Evolutionary conservation across 805 yeast genomes (phyloP).

Genomic region (Ogataea paradorogensis): DNA sequence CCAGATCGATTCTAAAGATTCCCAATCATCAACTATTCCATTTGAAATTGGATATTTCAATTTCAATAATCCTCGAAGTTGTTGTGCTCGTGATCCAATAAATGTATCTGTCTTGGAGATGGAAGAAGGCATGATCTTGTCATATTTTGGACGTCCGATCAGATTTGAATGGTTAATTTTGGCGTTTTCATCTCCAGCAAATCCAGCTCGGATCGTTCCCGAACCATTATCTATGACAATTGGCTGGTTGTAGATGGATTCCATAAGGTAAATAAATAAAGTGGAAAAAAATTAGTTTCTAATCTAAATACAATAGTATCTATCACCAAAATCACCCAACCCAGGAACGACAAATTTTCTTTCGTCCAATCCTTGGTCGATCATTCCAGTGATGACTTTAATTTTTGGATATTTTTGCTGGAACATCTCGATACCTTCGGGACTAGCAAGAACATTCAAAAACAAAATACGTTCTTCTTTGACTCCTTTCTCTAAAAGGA

Average conservation of each 20-base stretch:
- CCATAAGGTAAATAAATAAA: constrained; percentile 7
- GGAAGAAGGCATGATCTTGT: constrained; percentile 68
- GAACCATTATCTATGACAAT: constrained; percentile 83
- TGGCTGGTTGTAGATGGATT: constrained; percentile 58
- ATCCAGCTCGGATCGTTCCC: constrained; percentile 81
- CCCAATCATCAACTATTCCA: constrained; percentile 81
- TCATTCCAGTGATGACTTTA: constrained; percentile 88
- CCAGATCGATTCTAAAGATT: constrained; percentile 84
- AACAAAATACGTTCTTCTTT: constrained; percentile 83
- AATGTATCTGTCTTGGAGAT: constrained; percentile 58
- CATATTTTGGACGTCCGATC: constrained; percentile 81
- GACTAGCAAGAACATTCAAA: constrained; percentile 87
- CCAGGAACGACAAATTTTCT: constrained; percentile 89
- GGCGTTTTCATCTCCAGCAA: constrained; percentile 90
- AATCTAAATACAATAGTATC: constrained; percentile 80
- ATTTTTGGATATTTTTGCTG: constrained; percentile 77
- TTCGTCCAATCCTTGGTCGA: constrained; percentile 84
- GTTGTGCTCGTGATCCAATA: constrained; percentile 74
- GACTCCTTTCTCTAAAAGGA: constrained; percentile 82
- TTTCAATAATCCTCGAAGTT: constrained; percentile 70
- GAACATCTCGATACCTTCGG: constrained; percentile 86
- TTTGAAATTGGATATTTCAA: constrained; percentile 72
- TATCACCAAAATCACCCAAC: constrained; percentile 96
- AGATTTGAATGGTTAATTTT: constrained; percentile 58
- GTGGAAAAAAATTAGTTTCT: constrained; percentile 1